Evolutionary conservation across 305 asterid genomes (phyloP), one percentile per base, ranked within the genome.

Genomic region (Nicotiana rustica): DNA sequence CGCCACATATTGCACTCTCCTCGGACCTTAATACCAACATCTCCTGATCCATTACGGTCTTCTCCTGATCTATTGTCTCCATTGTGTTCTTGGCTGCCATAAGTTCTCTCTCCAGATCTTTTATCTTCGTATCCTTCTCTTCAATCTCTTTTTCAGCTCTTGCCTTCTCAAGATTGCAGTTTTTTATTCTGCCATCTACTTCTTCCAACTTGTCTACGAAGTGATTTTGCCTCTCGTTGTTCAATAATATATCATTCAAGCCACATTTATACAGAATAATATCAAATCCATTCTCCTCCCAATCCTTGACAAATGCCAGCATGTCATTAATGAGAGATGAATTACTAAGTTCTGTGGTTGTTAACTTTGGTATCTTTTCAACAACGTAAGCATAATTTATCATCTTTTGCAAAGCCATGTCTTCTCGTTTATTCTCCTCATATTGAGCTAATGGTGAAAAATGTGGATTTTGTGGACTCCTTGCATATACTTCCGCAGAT

Each of bases 401-500:
- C 57, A 68, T 81, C 79, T 66, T 49, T n/a, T 19, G 52, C 36
- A 81, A 66, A 33, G 84, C 84, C 31, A 55, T 10, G 57, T 12
- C 56, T 18, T 68, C 84, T 17, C 79, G 79, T 56, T 25, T 25
- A 4, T 68, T n/a, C 21, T 81, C 79, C 33, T 49, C 79, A 17
- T 55, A 68, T 55, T 68, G 67, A 8, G 17, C 62, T 60, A 81
- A 68, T 15, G 83, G 79, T 14, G 79, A 68, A 68, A 81, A 81
- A 68, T 81, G 83, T 68, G 79, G 83, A 70, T 55, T 81, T 56
- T 81, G 83, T 38, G 68, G 79, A 21, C 33, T 15, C 19, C 57
- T 52, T 55, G 25, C 18, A 67, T 67, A 81, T 47, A 67, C 47
- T 47, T 81, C 83, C 79, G 67, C 29, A 8, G 79, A 81, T 65